A percentile compares a stretch with the other conserved stretches of the same genome.
phyloP scores from a whole-genome alignment of 2,329 filamentous ascomycete species.

The Pseudogymnoascus destructans region DNA sequence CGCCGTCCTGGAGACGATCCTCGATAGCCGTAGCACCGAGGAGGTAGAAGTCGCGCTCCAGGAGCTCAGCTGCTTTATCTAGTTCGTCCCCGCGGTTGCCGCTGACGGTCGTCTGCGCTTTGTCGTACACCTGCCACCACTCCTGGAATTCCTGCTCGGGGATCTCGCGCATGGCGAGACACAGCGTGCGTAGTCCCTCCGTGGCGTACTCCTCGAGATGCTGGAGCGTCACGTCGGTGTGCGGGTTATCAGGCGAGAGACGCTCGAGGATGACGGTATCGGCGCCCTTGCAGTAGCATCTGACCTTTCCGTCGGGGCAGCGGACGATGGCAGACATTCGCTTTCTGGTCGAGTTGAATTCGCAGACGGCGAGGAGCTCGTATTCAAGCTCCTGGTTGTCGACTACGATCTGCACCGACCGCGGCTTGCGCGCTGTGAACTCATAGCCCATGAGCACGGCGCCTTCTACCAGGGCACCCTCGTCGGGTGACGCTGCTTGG shows the following conservation, averaged over 20 bases:
- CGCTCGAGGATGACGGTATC: constrained; percentile 96
- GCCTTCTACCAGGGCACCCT: constrained; percentile 91
- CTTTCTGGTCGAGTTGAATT: constrained; percentile 97
- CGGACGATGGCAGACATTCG: constrained; percentile 96
- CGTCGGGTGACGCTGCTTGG: constrained; percentile 92
- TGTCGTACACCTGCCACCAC: constrained; percentile 78
- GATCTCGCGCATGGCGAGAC: constrained; percentile 85
- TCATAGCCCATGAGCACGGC: constrained; percentile 75
- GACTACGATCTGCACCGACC: constrained; percentile 71
- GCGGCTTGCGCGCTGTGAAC: constrained; percentile 82
- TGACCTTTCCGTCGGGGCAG: constrained; percentile 88
- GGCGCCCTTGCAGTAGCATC: constrained; percentile 90
- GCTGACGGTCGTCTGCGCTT: constrained; percentile 76
- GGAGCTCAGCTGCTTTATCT: constrained; percentile 91
- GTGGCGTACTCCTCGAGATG: constrained; percentile 98
- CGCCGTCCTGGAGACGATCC: constrained; percentile 90
- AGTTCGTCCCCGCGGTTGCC: constrained; percentile 89
- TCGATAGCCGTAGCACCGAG: constrained; percentile 95
- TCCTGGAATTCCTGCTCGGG: constrained; percentile 79
- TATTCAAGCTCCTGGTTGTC: constrained; percentile 65
- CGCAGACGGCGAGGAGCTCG: constrained; percentile 88
- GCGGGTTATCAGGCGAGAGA: constrained; percentile 67
- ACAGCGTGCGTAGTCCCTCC: constrained; percentile 86
- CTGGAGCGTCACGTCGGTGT: constrained; percentile 77
- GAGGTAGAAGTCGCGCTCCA: constrained; percentile 82